Percentiles rank a stretch among this genome's conserved stretches.
These are phyloP conservation scores for Penicillium sp. DNA, from an alignment of 2,329 filamentous ascomycete genomes.

Conservation along the genomic window DNA sequence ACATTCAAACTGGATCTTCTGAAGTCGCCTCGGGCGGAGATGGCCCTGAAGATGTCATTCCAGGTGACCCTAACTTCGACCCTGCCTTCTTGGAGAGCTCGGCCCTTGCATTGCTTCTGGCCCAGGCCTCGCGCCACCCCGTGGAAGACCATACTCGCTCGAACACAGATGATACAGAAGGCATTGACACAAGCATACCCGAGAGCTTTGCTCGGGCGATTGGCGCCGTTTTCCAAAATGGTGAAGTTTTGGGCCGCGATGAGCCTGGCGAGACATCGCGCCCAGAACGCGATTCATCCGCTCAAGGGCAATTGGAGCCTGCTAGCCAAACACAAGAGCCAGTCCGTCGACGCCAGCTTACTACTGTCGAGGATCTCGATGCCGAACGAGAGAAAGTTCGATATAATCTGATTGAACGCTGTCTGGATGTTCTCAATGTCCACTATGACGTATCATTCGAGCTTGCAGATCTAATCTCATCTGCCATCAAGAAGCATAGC, in stretches of 20 bases:
- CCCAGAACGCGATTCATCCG: constrained; percentile 17
- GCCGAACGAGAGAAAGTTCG: constrained; percentile 71
- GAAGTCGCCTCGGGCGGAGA: constrained; percentile 31
- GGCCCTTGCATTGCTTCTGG: constrained; percentile 37
- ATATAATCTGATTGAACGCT: constrained; percentile 80
- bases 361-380: constrained; percentile 77
- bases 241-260: constrained; percentile 26
- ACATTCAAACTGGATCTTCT: constrained; percentile 43
- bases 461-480: constrained; percentile 79
- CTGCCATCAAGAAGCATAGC: constrained; percentile 64
- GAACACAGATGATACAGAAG: constrained; percentile 22
- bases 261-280: constrained; percentile 25
- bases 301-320: constrained; percentile 22
- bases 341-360: constrained; percentile 32
- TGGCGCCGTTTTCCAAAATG: constrained; percentile 41
- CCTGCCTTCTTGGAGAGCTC: constrained; percentile 29
- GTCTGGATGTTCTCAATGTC: constrained; percentile 82
- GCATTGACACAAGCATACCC: constrained; percentile 31
- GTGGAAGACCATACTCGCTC: constrained; percentile 25
- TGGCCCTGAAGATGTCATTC: constrained; percentile 28
- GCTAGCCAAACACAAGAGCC: constrained; percentile 19
- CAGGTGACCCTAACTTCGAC: constrained; percentile 29
- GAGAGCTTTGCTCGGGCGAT: constrained; percentile 45
- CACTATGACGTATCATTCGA: constrained; percentile 90
- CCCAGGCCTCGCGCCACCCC: constrained; percentile 29